Base-by-base conservation (phyloP, 2,329 filamentous ascomycete species). In the Hypomyces rosellus region DNA sequence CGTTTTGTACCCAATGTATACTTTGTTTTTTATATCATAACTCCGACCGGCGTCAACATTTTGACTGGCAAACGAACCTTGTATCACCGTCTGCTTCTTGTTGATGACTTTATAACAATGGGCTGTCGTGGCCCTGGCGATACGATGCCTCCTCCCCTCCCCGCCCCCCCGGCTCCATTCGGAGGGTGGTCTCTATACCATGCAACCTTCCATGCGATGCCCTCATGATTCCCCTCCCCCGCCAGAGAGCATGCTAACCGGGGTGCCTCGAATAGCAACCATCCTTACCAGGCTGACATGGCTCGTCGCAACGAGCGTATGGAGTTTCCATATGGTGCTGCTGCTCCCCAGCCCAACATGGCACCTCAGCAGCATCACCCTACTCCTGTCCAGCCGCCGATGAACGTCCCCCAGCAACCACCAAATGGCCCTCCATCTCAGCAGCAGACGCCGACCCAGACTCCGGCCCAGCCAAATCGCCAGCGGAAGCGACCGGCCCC, bases 221-320 rank as follows among this genome's bases (percentile, higher is more conserved):
- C 60, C 60, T 63, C 57, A 57, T 50, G 54, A 55, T 55, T 52
- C 48, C 54, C 52, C 55, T 57, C 55, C 56, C 52, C 49, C 55
- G 55, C 55, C 46, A 59, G 52, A 52, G 54, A 59, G 54, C 53
- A 48, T 58, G 59, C 66, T 68, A 58, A 68, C 57, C 57, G 52
- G 50, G 54, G 49, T 55, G 39, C 51, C 54, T 53, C 52, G 56
- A 53, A 60, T 53, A 70, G 68, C 59, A 68, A 69, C 52, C 74
- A 80, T 61, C 64, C 71, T 49, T 79, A 79, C 59, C 75, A 74
- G 64, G 63, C 69, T 58, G 75, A 79, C 55, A 74, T 80, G 74
- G 69, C 65, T 56, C 69, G 69, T 54, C 69, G 71, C 50, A 67
- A 66, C 58, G 70, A 73, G 55, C 68, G 69, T 49, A 70, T 71